Percentiles rank a stretch among this genome's conserved stretches.
These are phyloP conservation scores for Astraeus odoratus DNA, from an alignment of 768 basidiomycete species.

Conservation along the genomic window DNA sequence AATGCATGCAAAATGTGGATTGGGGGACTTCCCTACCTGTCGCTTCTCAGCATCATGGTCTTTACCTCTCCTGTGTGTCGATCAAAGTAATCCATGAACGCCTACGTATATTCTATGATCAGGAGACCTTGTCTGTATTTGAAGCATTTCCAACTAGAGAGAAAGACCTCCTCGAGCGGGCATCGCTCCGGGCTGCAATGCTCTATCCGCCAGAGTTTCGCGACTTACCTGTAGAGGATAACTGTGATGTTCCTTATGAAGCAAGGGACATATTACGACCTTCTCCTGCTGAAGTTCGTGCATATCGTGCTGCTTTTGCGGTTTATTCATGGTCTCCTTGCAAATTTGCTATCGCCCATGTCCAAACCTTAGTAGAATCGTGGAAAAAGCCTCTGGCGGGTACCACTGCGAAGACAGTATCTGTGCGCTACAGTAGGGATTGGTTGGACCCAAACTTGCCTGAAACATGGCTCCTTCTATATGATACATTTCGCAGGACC, in stretches of 20 bases:
- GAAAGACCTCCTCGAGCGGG: conserved; percentile 10
- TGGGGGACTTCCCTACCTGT: conserved; percentile 20
- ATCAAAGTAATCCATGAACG: conserved; percentile 18
- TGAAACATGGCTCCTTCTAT: conserved; percentile 22
- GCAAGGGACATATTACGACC: conserved; percentile 6
- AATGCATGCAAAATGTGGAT: conserved; percentile 30
- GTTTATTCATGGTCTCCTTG: not conserved
- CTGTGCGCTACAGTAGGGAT: conserved; percentile 18
- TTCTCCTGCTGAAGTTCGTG: conserved; percentile 9
- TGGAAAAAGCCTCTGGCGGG: not conserved
- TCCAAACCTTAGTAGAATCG: conserved; percentile 3
- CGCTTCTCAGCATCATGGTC: conserved; percentile 24
- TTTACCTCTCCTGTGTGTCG: conserved; percentile 14
- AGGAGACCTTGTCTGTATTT: conserved; percentile 2
- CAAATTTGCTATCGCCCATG: not conserved
- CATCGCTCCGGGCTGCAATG: conserved; percentile 7
- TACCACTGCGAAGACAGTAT: conserved; percentile 2
- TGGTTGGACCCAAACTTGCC: conserved; percentile 22
- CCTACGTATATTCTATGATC: conserved; percentile 3
- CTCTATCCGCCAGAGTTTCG: conserved; percentile 7
- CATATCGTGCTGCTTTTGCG: conserved; percentile 10
- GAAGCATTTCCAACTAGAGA: conserved; percentile 10
- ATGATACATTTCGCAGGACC: conserved; percentile 18
- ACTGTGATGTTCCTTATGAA: not conserved
- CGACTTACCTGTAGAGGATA: not conserved